Evolutionary conservation across 768 basidiomycete genomes (phyloP).

Genomic region (Panaeolus papilionaceus): DNA sequence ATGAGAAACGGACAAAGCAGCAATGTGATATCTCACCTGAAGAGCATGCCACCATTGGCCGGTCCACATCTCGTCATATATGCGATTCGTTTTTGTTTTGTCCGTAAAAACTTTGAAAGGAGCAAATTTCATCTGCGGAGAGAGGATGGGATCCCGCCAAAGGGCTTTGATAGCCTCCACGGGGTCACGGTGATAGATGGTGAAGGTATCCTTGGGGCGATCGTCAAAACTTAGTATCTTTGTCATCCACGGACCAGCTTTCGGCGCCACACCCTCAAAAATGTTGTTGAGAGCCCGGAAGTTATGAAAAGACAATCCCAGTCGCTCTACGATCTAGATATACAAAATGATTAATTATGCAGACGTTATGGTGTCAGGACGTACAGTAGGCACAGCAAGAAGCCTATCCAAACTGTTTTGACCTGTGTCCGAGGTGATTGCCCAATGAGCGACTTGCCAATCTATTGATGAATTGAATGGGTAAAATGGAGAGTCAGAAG

Average conservation of each 20-base stretch:
- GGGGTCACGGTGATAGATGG: neutral
- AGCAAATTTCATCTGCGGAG: slow-evolving; percentile 11
- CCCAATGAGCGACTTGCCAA: slow-evolving; percentile 36
- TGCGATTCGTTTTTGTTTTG: neutral
- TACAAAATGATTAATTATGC: no score
- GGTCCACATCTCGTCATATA: slow-evolving; percentile 20
- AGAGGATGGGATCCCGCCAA: slow-evolving; percentile 8
- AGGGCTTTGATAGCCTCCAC: slow-evolving; percentile 14
- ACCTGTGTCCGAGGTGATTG: slow-evolving; percentile 30
- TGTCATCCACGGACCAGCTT: neutral
- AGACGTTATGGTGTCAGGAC: neutral
- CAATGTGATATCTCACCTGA: neutral
- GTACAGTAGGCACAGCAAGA: slow-evolving; percentile 34
- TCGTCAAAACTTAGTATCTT: neutral
- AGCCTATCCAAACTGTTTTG: slow-evolving; percentile 35
- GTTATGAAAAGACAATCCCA: slow-evolving; percentile 31
- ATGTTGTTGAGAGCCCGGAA: slow-evolving; percentile 24
- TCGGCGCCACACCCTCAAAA: slow-evolving; percentile 20
- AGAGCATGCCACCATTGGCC: slow-evolving; percentile 16
- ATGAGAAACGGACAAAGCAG: no score
- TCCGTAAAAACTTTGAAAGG: slow-evolving; percentile 9
- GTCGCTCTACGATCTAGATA: slow-evolving; percentile 26
- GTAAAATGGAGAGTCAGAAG: slow-evolving; percentile 7
- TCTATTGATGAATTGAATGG: slow-evolving; percentile 35
- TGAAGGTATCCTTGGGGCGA: neutral